Evolutionary conservation across 2,329 filamentous ascomycete genomes (phyloP).

Genomic region (Aspergillus pseudoglaucus): DNA sequence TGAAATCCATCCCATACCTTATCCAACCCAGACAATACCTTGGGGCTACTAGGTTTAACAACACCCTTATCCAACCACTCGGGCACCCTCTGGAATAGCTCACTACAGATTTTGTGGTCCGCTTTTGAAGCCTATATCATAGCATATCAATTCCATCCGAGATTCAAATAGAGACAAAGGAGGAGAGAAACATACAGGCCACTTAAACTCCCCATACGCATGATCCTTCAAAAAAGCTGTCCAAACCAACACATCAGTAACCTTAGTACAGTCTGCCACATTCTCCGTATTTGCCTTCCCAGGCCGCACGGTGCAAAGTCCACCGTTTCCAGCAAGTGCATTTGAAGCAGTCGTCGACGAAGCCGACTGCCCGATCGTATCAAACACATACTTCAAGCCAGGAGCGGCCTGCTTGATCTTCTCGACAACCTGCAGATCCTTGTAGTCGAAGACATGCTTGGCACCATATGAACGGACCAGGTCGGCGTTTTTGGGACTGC

Average conservation of each 20-base stretch:
- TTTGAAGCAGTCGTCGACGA: constrained; percentile 31
- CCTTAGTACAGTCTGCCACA: constrained; percentile 26
- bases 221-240: constrained; percentile 39
- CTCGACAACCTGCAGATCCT: constrained; percentile 23
- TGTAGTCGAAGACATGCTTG: constrained; percentile 37
- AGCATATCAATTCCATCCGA: constrained; percentile 6
- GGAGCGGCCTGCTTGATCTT: constrained; percentile 32
- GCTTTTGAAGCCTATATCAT: constrained; percentile 9
- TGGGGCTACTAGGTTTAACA: constrained; percentile 31
- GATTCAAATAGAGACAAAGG: neutral
- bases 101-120: constrained; percentile 31
- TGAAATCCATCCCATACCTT: constrained; percentile 31
- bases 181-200: constrained; percentile 26
- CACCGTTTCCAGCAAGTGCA: constrained; percentile 22
- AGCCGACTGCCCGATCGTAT: constrained; percentile 36
- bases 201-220: constrained; percentile 29
- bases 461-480: constrained; percentile 30
- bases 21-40: constrained; percentile 27
- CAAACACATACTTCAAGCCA: constrained; percentile 33
- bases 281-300: constrained; percentile 35
- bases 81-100: constrained; percentile 36
- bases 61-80: constrained; percentile 26
- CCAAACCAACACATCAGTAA: constrained; percentile 41
- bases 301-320: constrained; percentile 38
- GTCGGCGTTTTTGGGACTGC: constrained; percentile 27